Evolutionary conservation across 805 yeast genomes (phyloP), one percentile per base, ranked within the genome.

Genomic region (Yarrowia bubula): DNA sequence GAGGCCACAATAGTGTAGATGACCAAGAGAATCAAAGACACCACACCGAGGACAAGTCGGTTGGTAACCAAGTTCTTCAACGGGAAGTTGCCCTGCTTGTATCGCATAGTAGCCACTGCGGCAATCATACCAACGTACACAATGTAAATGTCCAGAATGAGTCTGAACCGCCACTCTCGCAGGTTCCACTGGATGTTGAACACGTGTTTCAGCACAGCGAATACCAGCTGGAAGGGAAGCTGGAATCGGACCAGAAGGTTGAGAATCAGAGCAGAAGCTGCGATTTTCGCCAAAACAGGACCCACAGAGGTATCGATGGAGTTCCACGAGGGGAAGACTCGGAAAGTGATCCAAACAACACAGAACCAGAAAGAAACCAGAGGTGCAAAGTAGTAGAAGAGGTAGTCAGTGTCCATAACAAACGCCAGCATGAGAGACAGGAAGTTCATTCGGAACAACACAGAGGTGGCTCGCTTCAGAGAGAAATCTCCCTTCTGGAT

Each of bases 61-160:
- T 43, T 58, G 15, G 64, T 43, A 43, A 58, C 33, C 22, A 58
- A 42, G n/a, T 44, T 43, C 50, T 35, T 58, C 14, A 58, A 32
- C 6, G 64, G 51, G 35, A 43, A 33, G 35, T 58, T 43, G n/a
- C 51, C 51, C 41, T 58, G 51, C 35, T 58, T 32, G 43, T 43
- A 58, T 9, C 51, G 13, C 13, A 58, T 42, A 14, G 64, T 17
- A 14, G 57, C 46, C 28, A 69, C 62, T 2, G 67, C 71, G 11
- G 70, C 71, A 39, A 70, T n/a, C 72, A 70, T 70, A 31, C 72
- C 72, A 31, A 69, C 43, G 32, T 66, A 69, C 28, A 70, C 72
- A 42, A 67, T 69, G 47, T 65, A 68, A 37, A 70, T 57, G 50
- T 70, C 72, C 33, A 70, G 58, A 14, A 68, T 37, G 10, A 70